Evolutionary conservation across 352 stramenopile species (phyloP), one percentile per base, ranked within the genome.

Genomic region (Phytophthora megakarya): DNA sequence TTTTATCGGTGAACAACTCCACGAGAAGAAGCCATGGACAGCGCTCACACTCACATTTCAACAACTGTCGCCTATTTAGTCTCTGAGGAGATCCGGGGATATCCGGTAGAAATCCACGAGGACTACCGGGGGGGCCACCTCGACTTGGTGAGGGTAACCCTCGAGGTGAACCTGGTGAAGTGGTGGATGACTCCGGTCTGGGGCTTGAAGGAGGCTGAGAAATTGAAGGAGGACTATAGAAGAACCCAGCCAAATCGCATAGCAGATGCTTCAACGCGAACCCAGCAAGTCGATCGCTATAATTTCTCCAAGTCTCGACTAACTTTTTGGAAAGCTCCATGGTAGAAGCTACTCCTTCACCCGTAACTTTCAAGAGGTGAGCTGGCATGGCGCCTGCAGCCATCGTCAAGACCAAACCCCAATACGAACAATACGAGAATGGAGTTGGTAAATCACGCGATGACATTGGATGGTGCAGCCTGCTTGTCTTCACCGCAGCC

Each of bases 341-440:
- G 10, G 63, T 72, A 8, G 70, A 49, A 53, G 40, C 50, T 10
- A 66, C 66, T 21, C 81, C 75, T 48, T 82, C 53, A 38, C 39
- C 63, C 9, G 76, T 72, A 38, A 92, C 73, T 47, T 87, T 90
- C 2, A 56, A 69, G 10, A 91, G 43, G 19, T 93, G 80, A n/a
- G 58, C 58, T 16, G 81, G 74, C 83, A 93, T 91, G 21, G 50
- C 65, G 22, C 63, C 78, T 3, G 68, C 61, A 13, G 57, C 67
- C 58, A 89, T 75, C 44, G 78, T 77, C 25, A 92, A 23, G 33
- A 90, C 62, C 39, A 93, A 61, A 10, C 70, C 80, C 81, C 85
- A 91, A 48, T 92, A 92, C 38, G 85, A 82, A 53, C 85, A 93
- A 48, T 87, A 89, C 2, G 74, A 81, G 42, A 88, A 92, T 5